Percentiles rank a stretch among this genome's conserved stretches.
These are phyloP conservation scores for Thyridium curvatum DNA, from an alignment of 2,329 filamentous ascomycete genomes.

Conservation along the genomic window DNA sequence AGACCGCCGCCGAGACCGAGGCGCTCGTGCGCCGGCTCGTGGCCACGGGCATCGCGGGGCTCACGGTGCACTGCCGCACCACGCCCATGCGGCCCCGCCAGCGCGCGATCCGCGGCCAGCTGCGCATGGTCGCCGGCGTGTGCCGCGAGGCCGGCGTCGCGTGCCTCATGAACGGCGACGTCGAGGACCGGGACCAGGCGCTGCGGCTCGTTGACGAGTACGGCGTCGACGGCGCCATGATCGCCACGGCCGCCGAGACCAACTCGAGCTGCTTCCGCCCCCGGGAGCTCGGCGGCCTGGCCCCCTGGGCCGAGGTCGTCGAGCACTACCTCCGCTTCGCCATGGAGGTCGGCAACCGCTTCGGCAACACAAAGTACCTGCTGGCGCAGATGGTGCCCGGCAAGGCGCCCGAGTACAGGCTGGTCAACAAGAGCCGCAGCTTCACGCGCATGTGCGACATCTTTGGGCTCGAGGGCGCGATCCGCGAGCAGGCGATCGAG, in stretches of 20 bases:
- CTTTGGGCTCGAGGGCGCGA: slow-evolving; percentile 53
- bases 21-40: slow-evolving; percentile 71
- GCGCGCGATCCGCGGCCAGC: slow-evolving; percentile 76
- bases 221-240: slow-evolving; percentile 93
- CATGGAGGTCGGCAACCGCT: slow-evolving; percentile 77
- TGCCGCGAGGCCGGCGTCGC: slow-evolving; percentile 83
- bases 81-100: slow-evolving; percentile 92
- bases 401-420: slow-evolving; percentile 57
- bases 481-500: slow-evolving; percentile 57
- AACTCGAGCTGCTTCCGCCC: slow-evolving; percentile 84
- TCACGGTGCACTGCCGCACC: slow-evolving; percentile 94
- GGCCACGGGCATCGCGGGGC: slow-evolving; percentile 80
- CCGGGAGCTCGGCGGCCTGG: slow-evolving; percentile 60
- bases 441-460: slow-evolving; percentile 64
- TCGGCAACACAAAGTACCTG: slow-evolving; percentile 89
- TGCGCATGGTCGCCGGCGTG: slow-evolving; percentile 74
- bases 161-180: slow-evolving; percentile 94
- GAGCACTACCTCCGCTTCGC: slow-evolving; percentile 66
- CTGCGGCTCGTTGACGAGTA: slow-evolving; percentile 67
- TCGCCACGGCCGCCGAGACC: slow-evolving; percentile 84
- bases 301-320: slow-evolving; percentile 72
- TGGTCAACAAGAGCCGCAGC: slow-evolving; percentile 59
- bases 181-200: slow-evolving; percentile 68
- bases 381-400: slow-evolving; percentile 82
- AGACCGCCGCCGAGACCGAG: slow-evolving; percentile 69